Evolutionary conservation across 331 rosid genomes (phyloP).

Genomic region (Quercus lobata): DNA sequence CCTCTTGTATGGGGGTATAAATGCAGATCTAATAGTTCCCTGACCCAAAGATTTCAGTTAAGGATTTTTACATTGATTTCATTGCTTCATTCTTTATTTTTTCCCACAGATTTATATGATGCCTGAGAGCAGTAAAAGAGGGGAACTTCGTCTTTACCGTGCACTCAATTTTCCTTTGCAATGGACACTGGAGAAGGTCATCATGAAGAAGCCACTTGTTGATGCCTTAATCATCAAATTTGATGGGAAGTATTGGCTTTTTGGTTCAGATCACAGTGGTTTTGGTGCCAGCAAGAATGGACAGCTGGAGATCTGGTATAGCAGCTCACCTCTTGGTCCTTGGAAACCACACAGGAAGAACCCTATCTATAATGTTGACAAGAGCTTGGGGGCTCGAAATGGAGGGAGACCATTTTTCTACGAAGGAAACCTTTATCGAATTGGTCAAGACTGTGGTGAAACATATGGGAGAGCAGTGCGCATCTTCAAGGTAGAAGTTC

Average conservation of each 20-base stretch:
- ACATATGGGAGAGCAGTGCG: conserved; percentile 79
- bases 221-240: conserved; percentile 63
- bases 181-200: conserved; percentile 78
- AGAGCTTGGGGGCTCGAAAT: conserved; percentile 90
- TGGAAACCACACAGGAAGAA: conserved; percentile 85
- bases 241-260: conserved; percentile 76
- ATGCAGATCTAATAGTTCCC: not conserved
- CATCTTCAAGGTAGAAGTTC: conserved; percentile 76
- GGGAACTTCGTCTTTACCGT: conserved; percentile 86
- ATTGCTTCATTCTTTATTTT: conserved; percentile 20
- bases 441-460: conserved; percentile 92
- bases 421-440: conserved; percentile 72
- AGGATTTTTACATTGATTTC: not conserved
- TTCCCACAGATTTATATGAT: conserved; percentile 78
- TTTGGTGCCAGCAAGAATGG: conserved; percentile 85
- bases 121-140: conserved; percentile 86
- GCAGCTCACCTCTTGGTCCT: conserved; percentile 87
- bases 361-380: conserved; percentile 67
- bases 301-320: conserved; percentile 87
- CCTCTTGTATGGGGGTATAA: not conserved
- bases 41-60: not conserved
- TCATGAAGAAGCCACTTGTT: conserved; percentile 77
- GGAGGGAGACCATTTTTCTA: conserved; percentile 95
- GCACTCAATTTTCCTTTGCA: conserved; percentile 77
- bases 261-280: conserved; percentile 92